phyloP scores from a whole-genome alignment of 768 basidiomycete genomes.

The Lactarius deliciosus region DNA sequence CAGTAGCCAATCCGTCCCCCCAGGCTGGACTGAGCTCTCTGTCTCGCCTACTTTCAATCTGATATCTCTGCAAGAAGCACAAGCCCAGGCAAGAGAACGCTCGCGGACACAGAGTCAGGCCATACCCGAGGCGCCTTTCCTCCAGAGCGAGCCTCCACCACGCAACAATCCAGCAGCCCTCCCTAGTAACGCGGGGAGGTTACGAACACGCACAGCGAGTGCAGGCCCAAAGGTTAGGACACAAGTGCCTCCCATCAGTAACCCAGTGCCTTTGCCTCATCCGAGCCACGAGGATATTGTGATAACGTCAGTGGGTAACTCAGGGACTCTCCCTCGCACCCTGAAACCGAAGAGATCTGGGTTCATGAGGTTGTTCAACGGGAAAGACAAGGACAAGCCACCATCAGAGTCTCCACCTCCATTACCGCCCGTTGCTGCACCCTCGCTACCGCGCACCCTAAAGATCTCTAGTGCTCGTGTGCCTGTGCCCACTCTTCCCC shows the following conservation, averaged over 20 bases:
- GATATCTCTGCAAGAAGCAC: constrained; percentile 77
- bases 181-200: constrained; percentile 32
- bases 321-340: constrained; percentile 40
- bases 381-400: constrained; percentile 45
- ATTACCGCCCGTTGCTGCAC: constrained; percentile 38
- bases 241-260: constrained; percentile 18
- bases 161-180: constrained; percentile 16
- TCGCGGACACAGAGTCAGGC: constrained; percentile 50
- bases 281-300: constrained; percentile 7
- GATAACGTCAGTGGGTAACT: constrained; percentile 11
- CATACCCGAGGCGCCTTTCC: constrained; percentile 36
- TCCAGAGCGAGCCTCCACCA: constrained; percentile 36
- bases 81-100: constrained; percentile 58
- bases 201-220: constrained; percentile 63
- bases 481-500: constrained; percentile 27
- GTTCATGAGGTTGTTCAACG: constrained; percentile 76
- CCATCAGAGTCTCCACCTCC: constrained; percentile 60
- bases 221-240: constrained; percentile 48
- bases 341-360: constrained; percentile 80
- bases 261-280: constrained; percentile 26
- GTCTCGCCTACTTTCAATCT: constrained; percentile 57
- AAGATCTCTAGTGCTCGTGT: constrained; percentile 32
- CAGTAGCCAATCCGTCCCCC: constrained; percentile 24
- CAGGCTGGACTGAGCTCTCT: constrained; percentile 51
- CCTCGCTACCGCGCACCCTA: constrained; percentile 25